These are phyloP conservation scores for Spathaspora sp. DNA, from an alignment of 805 yeast species.

Conservation along the genomic window DNA sequence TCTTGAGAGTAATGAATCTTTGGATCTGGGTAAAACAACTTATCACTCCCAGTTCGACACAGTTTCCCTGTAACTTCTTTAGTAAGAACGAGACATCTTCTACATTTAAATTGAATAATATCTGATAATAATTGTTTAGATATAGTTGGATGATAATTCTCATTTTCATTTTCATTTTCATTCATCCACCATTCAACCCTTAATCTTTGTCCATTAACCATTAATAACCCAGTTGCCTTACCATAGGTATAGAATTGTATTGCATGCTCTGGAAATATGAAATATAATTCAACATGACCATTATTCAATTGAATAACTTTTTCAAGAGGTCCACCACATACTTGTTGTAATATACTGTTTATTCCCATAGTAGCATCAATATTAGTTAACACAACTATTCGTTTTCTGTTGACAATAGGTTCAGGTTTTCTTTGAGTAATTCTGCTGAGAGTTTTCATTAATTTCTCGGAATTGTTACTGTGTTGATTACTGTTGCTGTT, in stretches of 20 bases:
- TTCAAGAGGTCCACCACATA: conserved; percentile 71
- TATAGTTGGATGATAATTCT: conserved; percentile 11
- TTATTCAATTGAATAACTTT: conserved; percentile 31
- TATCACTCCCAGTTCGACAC: conserved; percentile 18
- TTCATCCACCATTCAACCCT: conserved; percentile 45
- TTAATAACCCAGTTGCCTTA: conserved; percentile 47
- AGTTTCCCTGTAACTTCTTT: conserved; percentile 20
- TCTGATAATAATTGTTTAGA: conserved; percentile 24
- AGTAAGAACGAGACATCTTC: conserved; percentile 50
- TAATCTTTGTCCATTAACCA: conserved; percentile 55
- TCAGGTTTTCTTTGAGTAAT: neutral
- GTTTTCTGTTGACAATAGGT: neutral
- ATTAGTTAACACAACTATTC: conserved; percentile 4
- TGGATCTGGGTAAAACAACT: conserved; percentile 41
- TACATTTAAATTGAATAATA: conserved; percentile 42
- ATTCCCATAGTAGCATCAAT: conserved; percentile 35
- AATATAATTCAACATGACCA: conserved; percentile 43
- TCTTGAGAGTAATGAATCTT: conserved; percentile 35
- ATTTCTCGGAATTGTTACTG: conserved; percentile 1
- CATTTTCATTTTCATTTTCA: conserved; percentile 21
- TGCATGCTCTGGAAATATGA: conserved; percentile 53
- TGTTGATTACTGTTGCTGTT: neutral
- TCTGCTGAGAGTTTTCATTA: neutral
- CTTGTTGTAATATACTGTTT: conserved; percentile 48
- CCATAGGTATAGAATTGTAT: conserved; percentile 47